Evolutionary conservation across 1,284 basidiomycete species (phyloP).

Genomic region (Cystobasidium pallidum): DNA sequence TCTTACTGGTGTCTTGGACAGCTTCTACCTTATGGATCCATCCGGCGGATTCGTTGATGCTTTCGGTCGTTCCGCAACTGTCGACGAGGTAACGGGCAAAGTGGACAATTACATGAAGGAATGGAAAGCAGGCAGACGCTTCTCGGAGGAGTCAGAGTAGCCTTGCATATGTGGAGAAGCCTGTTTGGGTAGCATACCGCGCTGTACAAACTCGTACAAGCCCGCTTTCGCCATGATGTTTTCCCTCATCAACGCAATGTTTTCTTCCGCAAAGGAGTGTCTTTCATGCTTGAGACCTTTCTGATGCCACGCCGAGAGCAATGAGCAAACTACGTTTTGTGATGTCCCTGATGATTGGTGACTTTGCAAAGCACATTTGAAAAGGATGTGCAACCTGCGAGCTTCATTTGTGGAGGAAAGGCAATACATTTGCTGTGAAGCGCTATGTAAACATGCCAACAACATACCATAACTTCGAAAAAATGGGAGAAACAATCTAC

Average conservation of each 20-base stretch:
- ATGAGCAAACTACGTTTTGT: background rate
- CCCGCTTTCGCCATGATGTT: too few species aligned
- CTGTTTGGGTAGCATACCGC: too few species aligned
- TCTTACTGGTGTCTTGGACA: background rate
- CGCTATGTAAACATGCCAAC: background rate
- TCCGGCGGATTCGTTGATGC: constrained; percentile 93
- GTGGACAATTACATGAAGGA: constrained; percentile 61
- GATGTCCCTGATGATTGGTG: background rate
- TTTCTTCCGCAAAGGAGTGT: too few species aligned
- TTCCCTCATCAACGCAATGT: too few species aligned
- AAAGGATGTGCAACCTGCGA: background rate
- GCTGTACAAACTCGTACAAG: too few species aligned
- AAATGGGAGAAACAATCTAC: too few species aligned
- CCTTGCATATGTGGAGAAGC: background rate
- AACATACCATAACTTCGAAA: background rate
- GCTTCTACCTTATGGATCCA: constrained; percentile 97
- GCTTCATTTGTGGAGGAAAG: too few species aligned
- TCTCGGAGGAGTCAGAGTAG: constrained; percentile 42
- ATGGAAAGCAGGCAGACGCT: constrained; percentile 57
- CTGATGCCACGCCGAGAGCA: too few species aligned
- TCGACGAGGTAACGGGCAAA: constrained; percentile 68
- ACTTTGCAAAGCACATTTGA: background rate
- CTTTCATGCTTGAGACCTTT: too few species aligned
- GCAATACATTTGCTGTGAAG: too few species aligned
- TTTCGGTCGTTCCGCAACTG: constrained; percentile 80